Conservation (phyloP, 2,329 filamentous ascomycete genomes). For the Epichloe gansuensis region DNA sequence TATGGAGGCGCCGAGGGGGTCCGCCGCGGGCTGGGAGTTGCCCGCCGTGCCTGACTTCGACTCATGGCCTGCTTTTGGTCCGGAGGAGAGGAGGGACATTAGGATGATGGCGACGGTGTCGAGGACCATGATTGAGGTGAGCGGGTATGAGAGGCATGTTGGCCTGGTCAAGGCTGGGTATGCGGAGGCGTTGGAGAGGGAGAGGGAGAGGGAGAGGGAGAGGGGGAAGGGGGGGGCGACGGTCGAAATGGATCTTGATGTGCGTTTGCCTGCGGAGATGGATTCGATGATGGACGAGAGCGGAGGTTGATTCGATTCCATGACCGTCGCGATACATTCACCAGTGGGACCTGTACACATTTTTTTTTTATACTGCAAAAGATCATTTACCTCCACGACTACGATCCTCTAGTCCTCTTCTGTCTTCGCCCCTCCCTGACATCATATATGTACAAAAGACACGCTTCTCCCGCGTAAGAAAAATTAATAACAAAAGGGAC, state of each 20-base stretch:
- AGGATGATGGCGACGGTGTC: slow-evolving; percentile 12
- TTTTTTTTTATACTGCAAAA: not conserved
- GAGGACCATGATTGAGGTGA: slow-evolving; percentile 10
- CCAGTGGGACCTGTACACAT: no score
- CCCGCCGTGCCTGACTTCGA: not conserved
- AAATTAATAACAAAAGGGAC: slow-evolving; percentile 18
- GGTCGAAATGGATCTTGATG: not conserved
- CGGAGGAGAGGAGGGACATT: slow-evolving; percentile 13
- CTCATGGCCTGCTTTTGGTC: not conserved
- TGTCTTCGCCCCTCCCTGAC: slow-evolving; percentile 7
- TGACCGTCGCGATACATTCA: not conserved
- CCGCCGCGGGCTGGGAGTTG: not conserved
- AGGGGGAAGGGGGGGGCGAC: not conserved
- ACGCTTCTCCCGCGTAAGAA: slow-evolving; percentile 11
- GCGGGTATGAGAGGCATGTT: slow-evolving; percentile 14
- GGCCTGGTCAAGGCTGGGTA: slow-evolving; percentile 6
- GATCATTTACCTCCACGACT: slow-evolving; percentile 13
- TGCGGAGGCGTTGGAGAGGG: slow-evolving; percentile 13
- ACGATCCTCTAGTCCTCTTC: not conserved
- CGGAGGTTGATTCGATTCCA: no score
- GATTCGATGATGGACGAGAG: not conserved
- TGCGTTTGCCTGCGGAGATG: not conserved
- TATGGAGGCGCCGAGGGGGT: slow-evolving; percentile 13
- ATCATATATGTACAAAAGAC: slow-evolving; percentile 27
- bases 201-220: slow-evolving; percentile 8